Evolutionary conservation across 257 asterid genomes (phyloP).

Genomic region (Ophiorrhiza pumila): DNA sequence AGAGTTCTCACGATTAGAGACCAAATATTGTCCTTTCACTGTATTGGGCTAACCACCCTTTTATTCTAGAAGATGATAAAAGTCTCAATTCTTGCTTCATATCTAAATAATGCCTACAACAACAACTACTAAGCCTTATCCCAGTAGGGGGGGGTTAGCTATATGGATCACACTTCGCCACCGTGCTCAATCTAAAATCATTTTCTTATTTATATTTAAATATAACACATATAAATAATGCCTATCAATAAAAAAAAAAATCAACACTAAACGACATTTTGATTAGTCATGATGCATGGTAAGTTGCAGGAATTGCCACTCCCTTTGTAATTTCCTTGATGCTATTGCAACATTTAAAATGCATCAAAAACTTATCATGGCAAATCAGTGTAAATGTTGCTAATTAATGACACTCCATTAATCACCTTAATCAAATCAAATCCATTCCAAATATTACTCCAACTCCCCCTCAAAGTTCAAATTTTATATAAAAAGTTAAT

Average conservation of each 20-base stretch:
- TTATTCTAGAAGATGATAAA: neutral
- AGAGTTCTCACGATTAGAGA: neutral
- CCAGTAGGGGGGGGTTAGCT: no score
- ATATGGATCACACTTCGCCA: no score
- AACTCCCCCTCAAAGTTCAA: neutral
- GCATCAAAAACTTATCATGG: neutral
- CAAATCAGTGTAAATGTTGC: neutral
- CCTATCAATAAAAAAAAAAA: neutral
- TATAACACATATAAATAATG: neutral
- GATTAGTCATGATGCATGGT: neutral
- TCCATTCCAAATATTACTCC: neutral
- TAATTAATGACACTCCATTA: neutral
- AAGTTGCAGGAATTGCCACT: neutral
- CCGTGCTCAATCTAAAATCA: no score
- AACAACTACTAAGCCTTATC: no score
- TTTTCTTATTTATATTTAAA: no score
- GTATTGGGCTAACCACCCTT: neutral
- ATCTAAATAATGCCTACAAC: neutral
- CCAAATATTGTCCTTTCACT: neutral
- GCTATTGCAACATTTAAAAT: neutral
- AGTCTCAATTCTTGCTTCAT: neutral
- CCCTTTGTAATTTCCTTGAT: neutral
- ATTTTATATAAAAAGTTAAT: no score
- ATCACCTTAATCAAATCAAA: no score
- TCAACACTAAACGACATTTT: neutral